A percentile compares a stretch with the other conserved stretches of the same genome.
Conservation (phyloP, 768 basidiomycete genomes). For the Leccinum aurantiacum region DNA sequence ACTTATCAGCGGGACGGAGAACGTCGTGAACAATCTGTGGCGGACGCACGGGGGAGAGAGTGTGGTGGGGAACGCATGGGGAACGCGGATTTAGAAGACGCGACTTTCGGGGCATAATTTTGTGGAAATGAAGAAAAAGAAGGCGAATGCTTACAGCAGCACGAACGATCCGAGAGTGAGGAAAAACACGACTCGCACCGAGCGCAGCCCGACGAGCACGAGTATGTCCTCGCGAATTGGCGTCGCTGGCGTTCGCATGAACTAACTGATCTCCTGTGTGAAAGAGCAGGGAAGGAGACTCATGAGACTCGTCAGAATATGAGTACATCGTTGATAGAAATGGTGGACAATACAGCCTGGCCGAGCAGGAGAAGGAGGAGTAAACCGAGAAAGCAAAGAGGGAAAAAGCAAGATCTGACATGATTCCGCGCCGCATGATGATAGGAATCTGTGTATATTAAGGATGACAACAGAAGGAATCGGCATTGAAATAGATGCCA, state of each 20-base stretch:
- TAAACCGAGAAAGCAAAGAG: slow-evolving; percentile 2
- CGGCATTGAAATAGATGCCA: slow-evolving; percentile 7
- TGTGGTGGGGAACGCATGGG: neutral
- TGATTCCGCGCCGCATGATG: slow-evolving; percentile 2
- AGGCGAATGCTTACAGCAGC: neutral
- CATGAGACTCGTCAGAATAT: neutral
- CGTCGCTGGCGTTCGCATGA: neutral
- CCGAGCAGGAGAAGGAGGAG: slow-evolving; percentile 21
- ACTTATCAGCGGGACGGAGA: neutral
- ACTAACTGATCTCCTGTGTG: neutral
- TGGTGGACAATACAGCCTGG: slow-evolving; percentile 19
- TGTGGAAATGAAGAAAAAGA: neutral
- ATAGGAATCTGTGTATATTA: slow-evolving; percentile 8
- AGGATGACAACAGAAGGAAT: slow-evolving; percentile 2
- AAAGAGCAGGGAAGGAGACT: neutral
- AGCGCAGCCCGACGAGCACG: neutral
- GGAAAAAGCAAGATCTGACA: slow-evolving; percentile 12
- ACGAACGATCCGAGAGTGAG: slow-evolving; percentile 1
- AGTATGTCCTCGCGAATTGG: neutral
- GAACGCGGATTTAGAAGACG: neutral
- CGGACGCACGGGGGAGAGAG: neutral
- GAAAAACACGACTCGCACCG: slow-evolving; percentile 2
- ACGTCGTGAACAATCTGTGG: neutral
- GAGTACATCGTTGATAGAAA: slow-evolving; percentile 18
- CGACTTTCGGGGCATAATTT: neutral